Percentiles rank a stretch among this genome's conserved stretches.
These are phyloP conservation scores for Blastomyces silverae DNA, from an alignment of 2,329 filamentous ascomycete species.

Conservation along the genomic window DNA sequence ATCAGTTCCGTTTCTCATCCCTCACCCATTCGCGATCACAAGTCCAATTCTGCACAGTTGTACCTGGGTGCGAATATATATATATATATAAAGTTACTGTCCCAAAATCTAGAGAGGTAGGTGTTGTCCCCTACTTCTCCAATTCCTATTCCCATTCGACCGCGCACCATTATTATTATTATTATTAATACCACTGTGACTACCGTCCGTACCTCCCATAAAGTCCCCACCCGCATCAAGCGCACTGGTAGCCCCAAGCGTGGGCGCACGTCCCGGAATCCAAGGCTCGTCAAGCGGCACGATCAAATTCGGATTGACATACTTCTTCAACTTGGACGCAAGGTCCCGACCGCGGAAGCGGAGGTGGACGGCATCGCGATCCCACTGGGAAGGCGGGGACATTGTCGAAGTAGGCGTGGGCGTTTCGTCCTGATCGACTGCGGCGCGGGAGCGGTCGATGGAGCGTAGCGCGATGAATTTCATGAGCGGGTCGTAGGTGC, in stretches of 20 bases:
- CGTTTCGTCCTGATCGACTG: conserved; percentile 22
- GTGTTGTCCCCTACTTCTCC: conserved; percentile 1
- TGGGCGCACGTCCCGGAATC: conserved; percentile 33
- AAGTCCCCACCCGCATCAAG: background rate
- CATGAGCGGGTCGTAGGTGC: conserved; percentile 79
- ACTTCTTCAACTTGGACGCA: conserved; percentile 39
- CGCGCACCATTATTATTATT: background rate
- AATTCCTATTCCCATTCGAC: conserved; percentile 9
- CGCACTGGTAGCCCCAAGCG: background rate
- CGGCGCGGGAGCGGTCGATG: conserved; percentile 56
- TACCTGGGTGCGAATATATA: background rate
- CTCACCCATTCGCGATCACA: background rate
- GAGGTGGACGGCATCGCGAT: conserved; percentile 40
- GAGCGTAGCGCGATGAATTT: conserved; percentile 87
- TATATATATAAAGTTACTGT: background rate
- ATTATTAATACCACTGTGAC: background rate
- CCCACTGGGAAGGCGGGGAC: conserved; percentile 39
- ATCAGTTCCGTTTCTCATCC: background rate
- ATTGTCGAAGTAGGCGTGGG: conserved; percentile 35
- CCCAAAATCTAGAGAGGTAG: conserved; percentile 1
- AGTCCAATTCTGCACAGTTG: conserved; percentile 2
- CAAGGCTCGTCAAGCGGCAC: conserved; percentile 41
- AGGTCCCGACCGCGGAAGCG: conserved; percentile 38
- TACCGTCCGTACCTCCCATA: background rate
- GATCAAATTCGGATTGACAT: conserved; percentile 44